Base-by-base conservation (phyloP, 768 basidiomycete species). In the Vararia minispora region DNA sequence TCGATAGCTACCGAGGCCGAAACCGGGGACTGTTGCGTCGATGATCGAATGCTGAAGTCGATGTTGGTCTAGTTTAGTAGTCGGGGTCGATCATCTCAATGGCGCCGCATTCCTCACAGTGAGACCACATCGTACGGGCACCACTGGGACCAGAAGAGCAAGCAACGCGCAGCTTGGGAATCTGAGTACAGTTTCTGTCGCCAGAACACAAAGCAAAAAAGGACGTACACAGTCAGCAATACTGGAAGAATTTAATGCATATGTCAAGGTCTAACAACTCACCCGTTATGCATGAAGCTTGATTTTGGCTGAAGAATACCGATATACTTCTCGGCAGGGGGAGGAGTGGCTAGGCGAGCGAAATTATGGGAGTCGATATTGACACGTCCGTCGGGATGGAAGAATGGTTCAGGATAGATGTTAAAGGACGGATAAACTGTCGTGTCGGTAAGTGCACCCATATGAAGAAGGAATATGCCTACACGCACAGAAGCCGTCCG, bases 61-160 rank as follows among this genome's bases (percentile, higher is more conserved):
- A 18, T 18, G 20, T 28, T 3, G 33, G 22, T 35, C 28, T 35
- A 22, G 32, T 14, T 42, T 31, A 31, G 50, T 61, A 79, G 58
- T 82, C 78, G 59, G 68, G 69, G 54, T 86, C 79, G 60, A 88
- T 79, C 78, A 86, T 86, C 45, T 83, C 83, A 58, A 88, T 86
- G 41, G 85, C 79, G 58, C 85, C 85, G 57, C 85, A 88, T 64
- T 85, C 70, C 68, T 86, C 84, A 58, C 85, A 88, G 56, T 82
- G 79, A 52, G 76, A 79, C 85, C 85, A 88, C 82, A 88, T 86
- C 13, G 82, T 77, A 41, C 79, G 67, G 55, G 72, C 73, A 44
- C 84, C 84, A 46, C 75, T 74, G 43, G 67, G 59, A 38, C 79
- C 74, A 14, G 81, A 58, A 24, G 81, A 74, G 50, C 84, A 86